Conservation (phyloP, 2,329 filamentous ascomycete species). For the Cercospora janseana region DNA sequence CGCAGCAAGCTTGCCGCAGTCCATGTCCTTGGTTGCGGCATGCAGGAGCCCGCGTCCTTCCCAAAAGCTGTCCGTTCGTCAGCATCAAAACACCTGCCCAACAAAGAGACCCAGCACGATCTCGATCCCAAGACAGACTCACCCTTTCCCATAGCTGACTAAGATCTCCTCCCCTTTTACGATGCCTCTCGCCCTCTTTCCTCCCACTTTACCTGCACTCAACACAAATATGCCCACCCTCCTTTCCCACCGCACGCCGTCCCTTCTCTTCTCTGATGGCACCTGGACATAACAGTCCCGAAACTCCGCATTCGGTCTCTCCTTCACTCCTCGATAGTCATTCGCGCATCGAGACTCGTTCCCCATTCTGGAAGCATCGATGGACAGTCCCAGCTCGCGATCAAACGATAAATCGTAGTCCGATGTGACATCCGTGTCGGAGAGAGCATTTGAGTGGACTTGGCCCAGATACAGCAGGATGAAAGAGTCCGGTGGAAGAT, state of each 20-base stretch:
- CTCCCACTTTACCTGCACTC: constrained; percentile 48
- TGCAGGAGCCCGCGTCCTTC: constrained; percentile 35
- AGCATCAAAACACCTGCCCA: not conserved
- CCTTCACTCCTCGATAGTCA: constrained; percentile 52
- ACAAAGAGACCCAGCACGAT: not conserved
- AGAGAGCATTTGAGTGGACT: constrained; percentile 46
- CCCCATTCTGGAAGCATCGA: constrained; percentile 50
- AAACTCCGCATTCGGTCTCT: constrained; percentile 42
- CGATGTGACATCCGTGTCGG: constrained; percentile 45
- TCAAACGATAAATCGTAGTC: constrained; percentile 55
- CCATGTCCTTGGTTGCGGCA: constrained; percentile 30
- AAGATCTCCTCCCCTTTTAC: constrained; percentile 51
- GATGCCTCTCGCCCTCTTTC: constrained; percentile 45
- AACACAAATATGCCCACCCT: constrained; percentile 53
- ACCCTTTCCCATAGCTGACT: constrained; percentile 47
- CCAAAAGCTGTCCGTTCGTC: constrained; percentile 18
- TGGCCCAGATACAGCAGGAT: constrained; percentile 52
- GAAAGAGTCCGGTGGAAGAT: constrained; percentile 47
- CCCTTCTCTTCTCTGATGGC: constrained; percentile 39
- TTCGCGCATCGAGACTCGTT: constrained; percentile 56
- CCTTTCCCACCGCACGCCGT: constrained; percentile 44
- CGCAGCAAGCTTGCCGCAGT: constrained; percentile 31
- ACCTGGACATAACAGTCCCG: constrained; percentile 40
- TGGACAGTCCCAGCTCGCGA: constrained; percentile 48
- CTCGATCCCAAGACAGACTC: constrained; percentile 1